Evolutionary conservation across 345 rosid species (phyloP).

Genomic region (Populus davidiana): DNA sequence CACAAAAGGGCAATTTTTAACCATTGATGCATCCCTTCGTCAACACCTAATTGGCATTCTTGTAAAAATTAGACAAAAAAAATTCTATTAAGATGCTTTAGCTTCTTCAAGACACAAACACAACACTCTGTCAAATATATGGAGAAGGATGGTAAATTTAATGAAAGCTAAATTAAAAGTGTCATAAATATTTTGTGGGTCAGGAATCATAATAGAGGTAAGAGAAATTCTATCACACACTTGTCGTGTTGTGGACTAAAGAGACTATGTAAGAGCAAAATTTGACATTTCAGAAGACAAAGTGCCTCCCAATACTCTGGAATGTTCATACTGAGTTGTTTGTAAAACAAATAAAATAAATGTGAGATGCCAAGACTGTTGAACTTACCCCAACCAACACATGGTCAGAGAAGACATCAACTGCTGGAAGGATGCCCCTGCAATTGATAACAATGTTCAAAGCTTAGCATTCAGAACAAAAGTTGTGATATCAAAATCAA

Average conservation of each 20-base stretch:
- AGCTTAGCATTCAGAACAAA: background rate
- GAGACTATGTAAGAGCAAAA: background rate
- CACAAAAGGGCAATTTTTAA: background rate
- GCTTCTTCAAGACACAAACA: background rate
- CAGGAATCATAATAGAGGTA: background rate
- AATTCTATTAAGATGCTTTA: background rate
- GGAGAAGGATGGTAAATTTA: background rate
- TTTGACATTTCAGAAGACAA: background rate
- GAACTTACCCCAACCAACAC: slow-evolving; percentile 79
- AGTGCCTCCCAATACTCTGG: background rate
- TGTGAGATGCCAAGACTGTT: background rate
- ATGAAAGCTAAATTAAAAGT: too few relatives aligned
- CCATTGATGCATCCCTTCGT: background rate
- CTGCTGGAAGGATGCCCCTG: slow-evolving; percentile 95
- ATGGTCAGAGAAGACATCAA: slow-evolving; percentile 73
- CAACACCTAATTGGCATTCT: background rate
- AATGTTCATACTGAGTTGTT: background rate
- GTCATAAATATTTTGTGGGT: background rate
- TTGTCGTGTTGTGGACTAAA: background rate
- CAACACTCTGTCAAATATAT: too few relatives aligned
- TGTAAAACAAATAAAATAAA: background rate
- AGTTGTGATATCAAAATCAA: background rate
- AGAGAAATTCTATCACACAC: background rate
- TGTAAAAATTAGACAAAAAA: background rate
- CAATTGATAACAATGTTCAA: slow-evolving; percentile 10